These are phyloP conservation scores for Madurella fahalii DNA, from an alignment of 2,329 filamentous ascomycete genomes.

Conservation along the genomic window DNA sequence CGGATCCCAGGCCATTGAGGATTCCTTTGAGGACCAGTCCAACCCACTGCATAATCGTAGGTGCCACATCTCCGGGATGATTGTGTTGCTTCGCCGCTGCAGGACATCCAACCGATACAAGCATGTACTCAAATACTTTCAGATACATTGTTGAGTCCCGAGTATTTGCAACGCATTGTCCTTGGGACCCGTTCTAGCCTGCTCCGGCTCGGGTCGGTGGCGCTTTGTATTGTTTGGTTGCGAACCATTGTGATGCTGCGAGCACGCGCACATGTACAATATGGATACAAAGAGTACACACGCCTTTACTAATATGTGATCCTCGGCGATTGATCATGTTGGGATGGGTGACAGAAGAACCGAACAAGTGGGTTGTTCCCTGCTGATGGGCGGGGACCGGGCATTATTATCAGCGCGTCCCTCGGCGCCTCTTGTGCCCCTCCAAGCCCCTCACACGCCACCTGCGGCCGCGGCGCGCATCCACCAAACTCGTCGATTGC, in stretches of 20 bases:
- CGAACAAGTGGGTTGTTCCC: not conserved
- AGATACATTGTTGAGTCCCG: not conserved
- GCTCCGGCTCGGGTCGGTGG: no score
- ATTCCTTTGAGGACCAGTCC: not conserved
- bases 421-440: slow-evolving; percentile 1
- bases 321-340: no score
- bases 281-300: no score
- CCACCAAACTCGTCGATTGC: not conserved
- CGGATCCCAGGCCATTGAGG: not conserved
- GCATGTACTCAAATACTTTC: not conserved
- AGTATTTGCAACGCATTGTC: not conserved
- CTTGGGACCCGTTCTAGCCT: no score
- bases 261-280: no score
- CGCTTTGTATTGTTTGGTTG: no score
- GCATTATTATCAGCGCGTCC: not conserved
- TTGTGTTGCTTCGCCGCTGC: not conserved
- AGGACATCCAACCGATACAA: not conserved
- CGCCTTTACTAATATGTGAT: no score
- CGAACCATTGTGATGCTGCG: no score
- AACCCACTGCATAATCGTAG: not conserved
- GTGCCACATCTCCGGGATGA: not conserved
- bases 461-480: not conserved
- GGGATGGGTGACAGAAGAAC: not conserved
- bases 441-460: slow-evolving; percentile 1
- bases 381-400: no score